Conservation (phyloP, 1,284 basidiomycete species). For the Cutaneotrichosporon sp. region DNA sequence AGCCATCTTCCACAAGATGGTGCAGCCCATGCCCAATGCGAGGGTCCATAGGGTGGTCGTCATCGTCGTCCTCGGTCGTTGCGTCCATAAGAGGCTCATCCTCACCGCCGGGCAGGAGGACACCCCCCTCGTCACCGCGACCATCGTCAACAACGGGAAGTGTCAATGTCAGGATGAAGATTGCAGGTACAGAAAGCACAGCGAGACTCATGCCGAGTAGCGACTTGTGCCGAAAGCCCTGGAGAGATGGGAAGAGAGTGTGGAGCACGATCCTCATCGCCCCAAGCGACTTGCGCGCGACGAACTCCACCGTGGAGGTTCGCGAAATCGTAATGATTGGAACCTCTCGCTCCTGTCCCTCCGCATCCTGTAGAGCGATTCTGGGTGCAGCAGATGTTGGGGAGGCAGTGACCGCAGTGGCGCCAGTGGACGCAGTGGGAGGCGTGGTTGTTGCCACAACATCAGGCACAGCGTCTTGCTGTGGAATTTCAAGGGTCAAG, state of each 20-base stretch:
- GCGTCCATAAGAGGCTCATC: slow-evolving; percentile 28
- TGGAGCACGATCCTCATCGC: slow-evolving; percentile 2
- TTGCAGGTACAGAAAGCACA: slow-evolving; percentile 77
- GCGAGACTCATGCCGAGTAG: slow-evolving; percentile 67
- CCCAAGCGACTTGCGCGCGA: not conserved
- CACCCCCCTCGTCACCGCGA: slow-evolving; percentile 34
- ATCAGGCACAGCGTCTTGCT: not conserved
- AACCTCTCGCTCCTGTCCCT: not conserved
- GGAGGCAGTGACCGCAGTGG: not conserved
- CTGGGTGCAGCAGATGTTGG: not conserved
- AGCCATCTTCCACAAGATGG: slow-evolving; percentile 34
- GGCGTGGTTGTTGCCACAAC: not conserved
- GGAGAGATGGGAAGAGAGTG: slow-evolving; percentile 76
- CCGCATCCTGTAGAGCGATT: not conserved
- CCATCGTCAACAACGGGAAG: slow-evolving; percentile 72
- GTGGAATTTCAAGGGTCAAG: not conserved
- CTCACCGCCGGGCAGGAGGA: slow-evolving; percentile 34
- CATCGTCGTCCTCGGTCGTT: slow-evolving; percentile 29
- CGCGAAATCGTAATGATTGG: slow-evolving; percentile 2
- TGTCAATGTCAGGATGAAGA: slow-evolving; percentile 79
- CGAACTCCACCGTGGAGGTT: not conserved
- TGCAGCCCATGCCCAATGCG: slow-evolving; percentile 39
- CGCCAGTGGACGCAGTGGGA: not conserved
- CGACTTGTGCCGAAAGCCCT: slow-evolving; percentile 68
- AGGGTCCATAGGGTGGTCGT: slow-evolving; percentile 19